These are phyloP conservation scores for Venturia nashicola DNA, from an alignment of 2,329 filamentous ascomycete species.

Conservation along the genomic window DNA sequence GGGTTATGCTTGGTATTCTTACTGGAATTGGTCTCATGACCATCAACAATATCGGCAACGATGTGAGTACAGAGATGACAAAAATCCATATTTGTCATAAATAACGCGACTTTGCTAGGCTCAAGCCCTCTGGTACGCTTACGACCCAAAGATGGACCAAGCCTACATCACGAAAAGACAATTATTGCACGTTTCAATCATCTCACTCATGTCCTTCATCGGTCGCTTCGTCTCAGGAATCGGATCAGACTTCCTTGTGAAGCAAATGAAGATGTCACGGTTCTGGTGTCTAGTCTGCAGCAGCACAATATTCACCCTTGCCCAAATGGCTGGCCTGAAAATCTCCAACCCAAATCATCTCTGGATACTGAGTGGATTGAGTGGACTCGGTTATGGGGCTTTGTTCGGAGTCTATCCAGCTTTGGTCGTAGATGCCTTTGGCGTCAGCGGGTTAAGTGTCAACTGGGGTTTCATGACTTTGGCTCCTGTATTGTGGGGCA, in stretches of 20 bases:
- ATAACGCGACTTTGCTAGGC: constrained; percentile 22
- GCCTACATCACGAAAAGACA: constrained; percentile 71
- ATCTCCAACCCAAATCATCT: constrained; percentile 69
- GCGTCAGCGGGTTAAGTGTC: constrained; percentile 75
- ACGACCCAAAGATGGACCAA: constrained; percentile 58
- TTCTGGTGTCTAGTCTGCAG: constrained; percentile 84
- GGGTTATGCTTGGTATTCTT: constrained; percentile 75
- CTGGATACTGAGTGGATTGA: constrained; percentile 67
- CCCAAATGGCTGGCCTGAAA: constrained; percentile 63
- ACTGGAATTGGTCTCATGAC: constrained; percentile 95
- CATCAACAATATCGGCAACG: constrained; percentile 97
- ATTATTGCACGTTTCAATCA: constrained; percentile 82
- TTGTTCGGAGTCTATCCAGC: constrained; percentile 91
- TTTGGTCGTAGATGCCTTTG: constrained; percentile 76
- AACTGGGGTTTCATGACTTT: constrained; percentile 97
- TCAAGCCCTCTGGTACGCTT: constrained; percentile 79
- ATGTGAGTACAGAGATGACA: constrained; percentile 34
- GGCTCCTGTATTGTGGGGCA: constrained; percentile 74
- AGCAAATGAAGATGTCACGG: constrained; percentile 64
- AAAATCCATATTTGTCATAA: background rate
- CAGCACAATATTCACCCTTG: constrained; percentile 62
- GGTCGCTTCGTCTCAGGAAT: constrained; percentile 65
- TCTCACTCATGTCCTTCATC: constrained; percentile 79
- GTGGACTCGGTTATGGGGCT: constrained; percentile 82
- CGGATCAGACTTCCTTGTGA: constrained; percentile 82